Evolutionary conservation across 2,329 filamentous ascomycete genomes (phyloP).

Genomic region (Botryotinia calthae): DNA sequence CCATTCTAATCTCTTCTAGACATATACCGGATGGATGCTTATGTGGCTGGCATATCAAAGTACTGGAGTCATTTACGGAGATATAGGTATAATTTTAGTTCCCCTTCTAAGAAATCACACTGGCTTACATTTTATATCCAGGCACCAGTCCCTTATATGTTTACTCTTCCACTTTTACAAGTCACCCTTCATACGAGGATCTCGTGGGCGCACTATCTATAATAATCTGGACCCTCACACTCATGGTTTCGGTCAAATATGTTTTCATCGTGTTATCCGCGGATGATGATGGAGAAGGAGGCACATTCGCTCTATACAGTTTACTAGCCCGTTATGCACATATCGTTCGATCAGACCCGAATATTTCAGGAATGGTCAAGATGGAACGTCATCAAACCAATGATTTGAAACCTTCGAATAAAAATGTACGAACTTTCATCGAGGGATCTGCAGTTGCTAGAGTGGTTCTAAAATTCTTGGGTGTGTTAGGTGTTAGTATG

Average conservation of each 20-base stretch:
- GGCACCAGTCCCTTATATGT: conserved; percentile 64
- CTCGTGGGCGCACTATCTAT: conserved; percentile 64
- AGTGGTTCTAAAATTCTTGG: conserved; percentile 56
- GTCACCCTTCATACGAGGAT: conserved; percentile 54
- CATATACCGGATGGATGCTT: conserved; percentile 32
- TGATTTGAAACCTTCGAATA: conserved; percentile 53
- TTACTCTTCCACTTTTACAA: conserved; percentile 64
- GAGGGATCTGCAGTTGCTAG: conserved; percentile 55
- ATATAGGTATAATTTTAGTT: conserved; percentile 54
- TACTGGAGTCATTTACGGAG: conserved; percentile 66
- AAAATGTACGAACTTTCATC: conserved; percentile 53
- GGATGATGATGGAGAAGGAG: conserved; percentile 69
- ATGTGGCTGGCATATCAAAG: conserved; percentile 60
- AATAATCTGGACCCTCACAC: conserved; percentile 65
- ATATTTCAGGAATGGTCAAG: conserved; percentile 52
- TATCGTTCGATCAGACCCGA: conserved; percentile 59
- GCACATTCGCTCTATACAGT: conserved; percentile 66
- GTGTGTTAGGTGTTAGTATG: conserved; percentile 65
- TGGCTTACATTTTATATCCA: not conserved
- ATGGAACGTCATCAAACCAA: conserved; percentile 58
- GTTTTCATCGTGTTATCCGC: conserved; percentile 62
- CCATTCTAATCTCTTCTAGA: conserved; percentile 22
- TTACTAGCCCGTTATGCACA: conserved; percentile 60
- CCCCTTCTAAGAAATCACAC: not conserved
- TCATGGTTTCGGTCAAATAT: conserved; percentile 71